Conservation (phyloP, 495 filamentous ascomycete species). For the Podospora sp. region DNA sequence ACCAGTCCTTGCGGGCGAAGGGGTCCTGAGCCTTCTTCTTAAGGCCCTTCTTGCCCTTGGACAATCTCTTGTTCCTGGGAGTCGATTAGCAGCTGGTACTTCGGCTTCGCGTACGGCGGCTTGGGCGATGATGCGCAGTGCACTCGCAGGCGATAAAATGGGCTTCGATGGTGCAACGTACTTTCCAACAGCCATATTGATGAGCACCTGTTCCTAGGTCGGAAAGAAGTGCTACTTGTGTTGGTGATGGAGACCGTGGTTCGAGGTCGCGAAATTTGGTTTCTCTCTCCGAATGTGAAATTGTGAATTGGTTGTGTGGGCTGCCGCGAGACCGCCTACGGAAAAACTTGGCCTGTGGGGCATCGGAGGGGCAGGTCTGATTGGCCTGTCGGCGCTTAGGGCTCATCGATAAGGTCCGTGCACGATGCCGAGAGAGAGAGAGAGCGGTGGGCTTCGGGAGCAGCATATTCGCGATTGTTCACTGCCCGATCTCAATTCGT, state of each 20-base stretch:
- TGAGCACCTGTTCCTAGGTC: constrained; percentile 48
- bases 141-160: constrained; percentile 10
- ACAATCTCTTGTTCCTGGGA: constrained; percentile 98
- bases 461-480: not conserved
- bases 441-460: not conserved
- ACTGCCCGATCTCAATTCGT: not conserved
- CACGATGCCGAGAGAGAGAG: not conserved
- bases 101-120: constrained; percentile 17
- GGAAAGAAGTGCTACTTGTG: constrained; percentile 37
- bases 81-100: constrained; percentile 44
- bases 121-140: not conserved
- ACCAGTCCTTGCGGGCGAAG: constrained; percentile 98
- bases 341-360: constrained; percentile 41
- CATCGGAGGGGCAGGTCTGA: constrained; percentile 8
- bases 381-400: constrained; percentile 39
- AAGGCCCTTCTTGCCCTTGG: constrained; percentile 99
- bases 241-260: constrained; percentile 41
- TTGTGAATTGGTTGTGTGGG: constrained; percentile 43
- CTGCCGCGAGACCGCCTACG: constrained; percentile 30
- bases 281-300: constrained; percentile 37
- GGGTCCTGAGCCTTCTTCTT: constrained; percentile 99
- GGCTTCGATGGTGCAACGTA: constrained; percentile 51
- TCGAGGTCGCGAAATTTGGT: constrained; percentile 40
- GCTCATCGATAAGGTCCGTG: constrained; percentile 23
- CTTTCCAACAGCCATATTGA: constrained; percentile 93